Percentiles rank a stretch among this genome's conserved stretches.
Conservation (phyloP, 257 asterid genomes). For the Nicotiana tabacum region DNA sequence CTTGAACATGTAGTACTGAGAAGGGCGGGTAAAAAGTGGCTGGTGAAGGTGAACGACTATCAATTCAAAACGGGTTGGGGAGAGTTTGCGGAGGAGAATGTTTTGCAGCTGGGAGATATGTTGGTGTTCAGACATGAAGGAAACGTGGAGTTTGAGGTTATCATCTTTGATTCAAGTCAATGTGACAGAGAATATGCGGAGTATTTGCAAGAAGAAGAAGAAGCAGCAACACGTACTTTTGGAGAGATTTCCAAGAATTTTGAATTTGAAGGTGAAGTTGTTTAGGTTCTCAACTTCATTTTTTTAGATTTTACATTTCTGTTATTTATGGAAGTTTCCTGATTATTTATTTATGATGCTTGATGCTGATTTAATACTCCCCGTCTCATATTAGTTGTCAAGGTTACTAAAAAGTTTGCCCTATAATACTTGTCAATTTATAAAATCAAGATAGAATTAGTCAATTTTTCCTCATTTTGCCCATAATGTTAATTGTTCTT, state of each 20-base stretch:
- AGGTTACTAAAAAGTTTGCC: too few relatives aligned
- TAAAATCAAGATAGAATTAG: too few relatives aligned
- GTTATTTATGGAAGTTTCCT: too few relatives aligned
- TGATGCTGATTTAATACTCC: too few relatives aligned
- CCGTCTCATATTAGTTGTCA: too few relatives aligned
- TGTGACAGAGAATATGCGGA: background rate
- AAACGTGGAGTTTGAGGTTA: slow-evolving; percentile 12
- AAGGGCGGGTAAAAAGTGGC: slow-evolving; percentile 7
- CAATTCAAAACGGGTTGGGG: slow-evolving; percentile 5
- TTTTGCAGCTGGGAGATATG: slow-evolving; percentile 11
- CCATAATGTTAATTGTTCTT: too few relatives aligned
- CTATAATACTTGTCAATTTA: too few relatives aligned
- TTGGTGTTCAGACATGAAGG: slow-evolving; percentile 21
- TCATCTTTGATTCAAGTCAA: background rate
- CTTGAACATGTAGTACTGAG: background rate
- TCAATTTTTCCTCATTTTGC: too few relatives aligned
- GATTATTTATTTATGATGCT: too few relatives aligned
- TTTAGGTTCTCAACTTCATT: background rate
- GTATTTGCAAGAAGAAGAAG: background rate
- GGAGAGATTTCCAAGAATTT: background rate
- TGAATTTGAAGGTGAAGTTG: background rate
- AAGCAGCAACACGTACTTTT: background rate
- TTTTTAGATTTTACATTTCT: too few relatives aligned
- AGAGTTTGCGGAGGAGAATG: background rate
- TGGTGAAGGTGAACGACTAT: background rate